Evolutionary conservation across 768 basidiomycete genomes (phyloP), one percentile per base, ranked within the genome.

Genomic region (Infundibulicybe gibba): DNA sequence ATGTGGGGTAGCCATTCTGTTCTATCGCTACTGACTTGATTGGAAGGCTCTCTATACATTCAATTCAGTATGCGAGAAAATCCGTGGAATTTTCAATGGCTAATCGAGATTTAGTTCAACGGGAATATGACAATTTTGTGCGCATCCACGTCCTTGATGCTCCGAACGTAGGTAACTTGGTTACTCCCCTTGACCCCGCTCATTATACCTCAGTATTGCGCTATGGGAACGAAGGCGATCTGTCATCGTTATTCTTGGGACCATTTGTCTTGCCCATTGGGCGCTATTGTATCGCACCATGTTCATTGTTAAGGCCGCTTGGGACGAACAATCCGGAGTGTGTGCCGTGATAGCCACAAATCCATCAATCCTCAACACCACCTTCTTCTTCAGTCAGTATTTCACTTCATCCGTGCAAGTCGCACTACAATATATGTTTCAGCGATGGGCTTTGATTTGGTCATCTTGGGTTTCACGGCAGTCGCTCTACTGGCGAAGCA

Each of bases 371-470:
- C 71, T 88, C 44, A 84, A 80, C 48, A 63, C 76, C 42, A 81
- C 77, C 13, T 87, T 85, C 64, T 84, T 87, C 61, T 83, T 77
- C 60, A 89, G 86, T 16, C 11, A 9, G 13, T 12, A 9, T 38
- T 14, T 21, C 39, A 15, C 25, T 32, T 30, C 32, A 8, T 37
- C 10, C 33, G 31, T 46, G 1, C 25, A 31, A 15, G 10, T 19
- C 16, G 14, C 41, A 11, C 44, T 25, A 6, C 35, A 6, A 38
- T n/a, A 14, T 37, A 1, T 40, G 42, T 37, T 20, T 6, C 31
- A 87, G 85, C 85, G 3, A 85, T 87, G 83, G 76, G 63, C 21
- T 87, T 86, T 54, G 84, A 87, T 54, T 71, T 84, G 25, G 62
- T 76, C 33, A 81, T 87, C 50, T 66, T 85, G 17, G 53, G 72